Evolutionary conservation across 176 grass and related monocot genomes (phyloP).

Genomic region (Oryza longistaminata): DNA sequence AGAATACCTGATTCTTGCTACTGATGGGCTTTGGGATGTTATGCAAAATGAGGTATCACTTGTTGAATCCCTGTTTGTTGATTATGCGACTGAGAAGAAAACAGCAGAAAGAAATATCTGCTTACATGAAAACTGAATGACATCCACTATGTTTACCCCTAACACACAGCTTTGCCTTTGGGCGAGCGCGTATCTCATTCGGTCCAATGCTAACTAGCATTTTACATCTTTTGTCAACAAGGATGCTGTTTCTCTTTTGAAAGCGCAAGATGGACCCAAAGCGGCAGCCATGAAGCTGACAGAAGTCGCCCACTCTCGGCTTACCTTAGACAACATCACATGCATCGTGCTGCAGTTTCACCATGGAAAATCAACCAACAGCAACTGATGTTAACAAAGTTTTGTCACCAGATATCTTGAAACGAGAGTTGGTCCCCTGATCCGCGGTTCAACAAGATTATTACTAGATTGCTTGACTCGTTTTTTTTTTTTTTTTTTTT

Average conservation of each 20-base stretch:
- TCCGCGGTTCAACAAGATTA: not conserved
- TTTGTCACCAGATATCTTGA: not conserved
- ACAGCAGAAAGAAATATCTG: not conserved
- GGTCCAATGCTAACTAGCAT: slow-evolving; percentile 15
- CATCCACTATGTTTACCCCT: not conserved
- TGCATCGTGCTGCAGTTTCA: slow-evolving; percentile 69
- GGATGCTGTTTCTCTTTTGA: slow-evolving; percentile 62
- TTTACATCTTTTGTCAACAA: slow-evolving; percentile 34
- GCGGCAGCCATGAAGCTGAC: slow-evolving; percentile 56
- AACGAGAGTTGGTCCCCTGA: not conserved
- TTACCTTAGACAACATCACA: slow-evolving; percentile 74
- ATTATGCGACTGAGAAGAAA: not conserved
- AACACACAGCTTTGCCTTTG: not conserved
- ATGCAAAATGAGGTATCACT: slow-evolving; percentile 65
- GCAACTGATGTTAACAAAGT: slow-evolving; percentile 6
- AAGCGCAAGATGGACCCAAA: slow-evolving; percentile 52
- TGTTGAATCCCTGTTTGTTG: not conserved
- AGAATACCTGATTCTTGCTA: slow-evolving; percentile 80
- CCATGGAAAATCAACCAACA: slow-evolving; percentile 30
- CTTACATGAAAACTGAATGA: not conserved
- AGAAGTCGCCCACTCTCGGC: slow-evolving; percentile 46
- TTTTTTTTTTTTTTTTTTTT: too few relatives aligned
- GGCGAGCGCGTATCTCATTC: not conserved
- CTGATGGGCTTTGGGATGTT: slow-evolving; percentile 89
- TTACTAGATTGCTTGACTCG: too few relatives aligned